Evolutionary conservation across 129 eudicot genomes (phyloP), one percentile per base, ranked within the genome.

Genomic region (Flaveria sonorensis): DNA sequence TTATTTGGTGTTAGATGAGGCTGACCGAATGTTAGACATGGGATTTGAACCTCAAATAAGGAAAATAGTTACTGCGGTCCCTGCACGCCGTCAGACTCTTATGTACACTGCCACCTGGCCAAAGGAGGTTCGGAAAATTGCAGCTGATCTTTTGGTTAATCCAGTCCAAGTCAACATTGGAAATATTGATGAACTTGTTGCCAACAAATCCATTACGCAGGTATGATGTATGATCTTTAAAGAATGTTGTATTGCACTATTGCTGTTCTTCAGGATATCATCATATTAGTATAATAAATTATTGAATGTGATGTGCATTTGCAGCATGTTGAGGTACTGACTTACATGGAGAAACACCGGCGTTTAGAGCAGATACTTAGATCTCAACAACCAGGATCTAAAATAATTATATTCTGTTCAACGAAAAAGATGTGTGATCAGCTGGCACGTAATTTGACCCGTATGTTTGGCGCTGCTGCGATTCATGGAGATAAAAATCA

Each of bases 31-130:
- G 98, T 83, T 94, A 74, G 98, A 94, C 83, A 94, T 94, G 98
- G 98, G 98, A 7, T 94, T 94, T 77, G 98, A 94, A 82, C 98
- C 98, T 11, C 98, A 94, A 82, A 94, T 94, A 30, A 87, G 97
- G 77, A 94, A 94, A 81, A 91, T 94, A 79, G 91, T 94, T 76
- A 87, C 87, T 68, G 90, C 90, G 60, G 87, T 94, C 19, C 93
- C 97, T n/a, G 20, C 89, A 21, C 88, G 88, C 18, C 89, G 98
- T 55, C 98, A 94, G 84, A 94, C 98, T 16, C 88, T 94, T 56
- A 94, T 94, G 98, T 94, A 90, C 88, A 94, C 98, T 64, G 98
- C 98, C 53, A 94, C 98, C 5, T 94, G 98, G 98, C 98, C 98
- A 2, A 94, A 94, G 68, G 97, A 94, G 77, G 98, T 94, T n/a